phyloP scores from a whole-genome alignment of 2,329 filamentous ascomycete species.

The Gyromitra esculenta region DNA sequence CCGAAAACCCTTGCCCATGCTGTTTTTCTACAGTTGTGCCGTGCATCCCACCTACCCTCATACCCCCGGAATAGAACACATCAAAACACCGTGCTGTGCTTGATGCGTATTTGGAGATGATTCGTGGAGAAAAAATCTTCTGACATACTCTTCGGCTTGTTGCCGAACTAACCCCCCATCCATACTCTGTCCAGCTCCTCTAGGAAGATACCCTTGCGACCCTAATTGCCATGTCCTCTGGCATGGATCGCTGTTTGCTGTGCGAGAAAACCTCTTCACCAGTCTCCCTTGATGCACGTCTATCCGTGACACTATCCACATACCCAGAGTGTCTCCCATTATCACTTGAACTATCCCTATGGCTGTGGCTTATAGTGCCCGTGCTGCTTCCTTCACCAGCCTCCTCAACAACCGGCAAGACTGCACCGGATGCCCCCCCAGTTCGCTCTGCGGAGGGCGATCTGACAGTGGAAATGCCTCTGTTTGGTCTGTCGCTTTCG shows the following conservation, averaged over 20 bases:
- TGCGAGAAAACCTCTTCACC: slow-evolving; percentile 45
- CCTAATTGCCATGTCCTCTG: slow-evolving; percentile 49
- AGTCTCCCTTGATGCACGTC: slow-evolving; percentile 52
- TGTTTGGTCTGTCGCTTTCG: slow-evolving; percentile 70
- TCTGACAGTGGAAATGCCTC: slow-evolving; percentile 68
- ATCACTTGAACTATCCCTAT: slow-evolving; percentile 56
- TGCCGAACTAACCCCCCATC: slow-evolving; percentile 16
- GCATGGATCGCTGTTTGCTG: slow-evolving; percentile 51
- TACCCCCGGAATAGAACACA: slow-evolving; percentile 29
- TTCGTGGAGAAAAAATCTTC: slow-evolving; percentile 48
- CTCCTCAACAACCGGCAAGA: slow-evolving; percentile 87
- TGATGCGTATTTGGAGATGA: slow-evolving; percentile 50
- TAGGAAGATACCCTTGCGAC: slow-evolving; percentile 53
- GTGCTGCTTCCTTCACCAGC: slow-evolving; percentile 71
- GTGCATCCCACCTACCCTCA: slow-evolving; percentile 34
- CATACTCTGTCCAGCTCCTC: slow-evolving; percentile 20
- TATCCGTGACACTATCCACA: slow-evolving; percentile 51
- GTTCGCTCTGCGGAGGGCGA: slow-evolving; percentile 68
- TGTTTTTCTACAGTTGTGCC: slow-evolving; percentile 45
- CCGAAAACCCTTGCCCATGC: slow-evolving; percentile 37
- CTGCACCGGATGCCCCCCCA: slow-evolving; percentile 66
- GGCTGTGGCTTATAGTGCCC: slow-evolving; percentile 53
- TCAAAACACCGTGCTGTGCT: slow-evolving; percentile 47
- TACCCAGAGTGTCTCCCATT: slow-evolving; percentile 50
- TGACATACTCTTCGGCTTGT: slow-evolving; percentile 41